These are phyloP conservation scores for Podaxis sp. DNA, from an alignment of 768 basidiomycete species.

Conservation along the genomic window DNA sequence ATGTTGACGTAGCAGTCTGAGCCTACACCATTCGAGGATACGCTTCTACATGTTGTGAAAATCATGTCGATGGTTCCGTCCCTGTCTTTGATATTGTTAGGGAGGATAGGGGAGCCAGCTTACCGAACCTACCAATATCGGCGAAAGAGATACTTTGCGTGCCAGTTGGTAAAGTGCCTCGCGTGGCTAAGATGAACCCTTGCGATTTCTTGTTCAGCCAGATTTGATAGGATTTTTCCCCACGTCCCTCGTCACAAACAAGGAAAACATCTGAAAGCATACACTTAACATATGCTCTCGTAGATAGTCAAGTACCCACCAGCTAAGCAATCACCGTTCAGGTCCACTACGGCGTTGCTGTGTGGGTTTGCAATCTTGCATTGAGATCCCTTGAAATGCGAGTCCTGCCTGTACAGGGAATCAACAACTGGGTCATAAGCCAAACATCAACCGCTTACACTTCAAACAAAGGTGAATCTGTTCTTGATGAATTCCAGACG, in stretches of 20 bases:
- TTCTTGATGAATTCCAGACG: conserved; percentile 62
- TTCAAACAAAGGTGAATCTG: conserved; percentile 55
- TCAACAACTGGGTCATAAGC: background rate
- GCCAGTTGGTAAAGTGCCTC: conserved; percentile 70
- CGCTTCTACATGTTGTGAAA: conserved; percentile 76
- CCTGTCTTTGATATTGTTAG: conserved; percentile 53
- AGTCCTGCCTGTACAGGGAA: conserved; percentile 43
- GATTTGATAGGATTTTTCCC: conserved; percentile 75
- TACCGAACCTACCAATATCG: conserved; percentile 67
- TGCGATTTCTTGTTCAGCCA: conserved; percentile 85
- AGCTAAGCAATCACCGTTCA: conserved; percentile 94
- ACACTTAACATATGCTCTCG: conserved; percentile 1
- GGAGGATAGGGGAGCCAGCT: background rate
- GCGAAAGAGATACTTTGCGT: conserved; percentile 83
- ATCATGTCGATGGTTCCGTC: conserved; percentile 97
- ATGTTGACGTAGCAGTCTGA: conserved; percentile 82
- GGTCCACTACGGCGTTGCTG: conserved; percentile 90
- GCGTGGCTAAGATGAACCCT: conserved; percentile 69
- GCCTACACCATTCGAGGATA: conserved; percentile 68
- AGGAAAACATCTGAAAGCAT: conserved; percentile 74
- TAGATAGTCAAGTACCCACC: conserved; percentile 40
- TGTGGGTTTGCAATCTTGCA: conserved; percentile 88
- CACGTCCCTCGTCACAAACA: conserved; percentile 67
- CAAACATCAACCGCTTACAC: conserved; percentile 46
- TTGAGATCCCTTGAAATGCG: conserved; percentile 58